These are phyloP conservation scores for Quercus tomentella DNA, from an alignment of 331 rosid species.

Conservation along the genomic window DNA sequence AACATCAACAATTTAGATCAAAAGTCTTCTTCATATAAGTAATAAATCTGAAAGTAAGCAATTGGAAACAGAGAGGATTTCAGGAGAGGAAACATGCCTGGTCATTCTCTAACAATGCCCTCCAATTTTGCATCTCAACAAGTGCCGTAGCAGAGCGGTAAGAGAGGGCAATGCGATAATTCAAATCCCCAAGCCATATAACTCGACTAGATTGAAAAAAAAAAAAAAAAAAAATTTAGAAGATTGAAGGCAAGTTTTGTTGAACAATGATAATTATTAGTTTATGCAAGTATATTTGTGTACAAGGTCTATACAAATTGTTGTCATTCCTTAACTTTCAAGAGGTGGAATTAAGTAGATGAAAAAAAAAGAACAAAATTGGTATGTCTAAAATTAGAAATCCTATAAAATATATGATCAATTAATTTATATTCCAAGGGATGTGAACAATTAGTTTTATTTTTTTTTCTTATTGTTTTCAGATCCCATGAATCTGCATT, in stretches of 20 bases:
- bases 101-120: slow-evolving; percentile 94
- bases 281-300: neutral
- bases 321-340: neutral
- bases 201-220: slow-evolving; percentile 52
- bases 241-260: neutral
- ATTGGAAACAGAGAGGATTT: neutral
- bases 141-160: slow-evolving; percentile 96
- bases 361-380: neutral
- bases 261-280: neutral
- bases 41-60: slow-evolving; percentile 8
- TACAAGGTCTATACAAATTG: neutral
- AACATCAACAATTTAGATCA: slow-evolving; percentile 13
- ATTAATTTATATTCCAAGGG: neutral
- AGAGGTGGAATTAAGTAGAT: neutral
- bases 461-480: neutral
- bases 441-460: neutral
- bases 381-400: neutral
- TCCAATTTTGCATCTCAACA: slow-evolving; percentile 99
- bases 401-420: neutral
- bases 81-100: slow-evolving; percentile 55
- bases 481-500: neutral
- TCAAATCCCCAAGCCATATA: slow-evolving; percentile 98
- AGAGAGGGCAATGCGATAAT: slow-evolving; percentile 87
- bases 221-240: slow-evolving; percentile 23
- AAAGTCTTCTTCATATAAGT: neutral